These are phyloP conservation scores for Mycena floridula DNA, from an alignment of 768 basidiomycete genomes.

Conservation along the genomic window DNA sequence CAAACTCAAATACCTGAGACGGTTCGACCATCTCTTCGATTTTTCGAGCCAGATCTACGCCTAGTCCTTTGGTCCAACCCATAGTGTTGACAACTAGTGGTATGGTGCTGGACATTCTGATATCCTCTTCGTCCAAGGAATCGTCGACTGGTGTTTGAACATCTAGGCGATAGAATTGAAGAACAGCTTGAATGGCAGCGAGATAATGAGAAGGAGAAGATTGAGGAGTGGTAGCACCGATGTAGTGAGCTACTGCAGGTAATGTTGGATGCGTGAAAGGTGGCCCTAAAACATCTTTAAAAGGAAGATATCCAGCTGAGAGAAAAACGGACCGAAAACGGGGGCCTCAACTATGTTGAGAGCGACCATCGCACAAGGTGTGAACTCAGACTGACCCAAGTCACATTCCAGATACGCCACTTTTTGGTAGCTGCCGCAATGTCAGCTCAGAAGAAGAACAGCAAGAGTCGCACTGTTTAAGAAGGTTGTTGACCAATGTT, in stretches of 20 bases:
- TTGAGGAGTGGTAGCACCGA: constrained; percentile 75
- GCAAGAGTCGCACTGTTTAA: constrained; percentile 39
- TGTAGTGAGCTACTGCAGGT: constrained; percentile 71
- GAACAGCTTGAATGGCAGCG: constrained; percentile 54
- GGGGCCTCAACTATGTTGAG: constrained; percentile 64
- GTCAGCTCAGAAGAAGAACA: constrained; percentile 1
- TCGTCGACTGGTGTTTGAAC: constrained; percentile 41
- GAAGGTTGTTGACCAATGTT: constrained; percentile 62
- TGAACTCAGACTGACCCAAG: constrained; percentile 91
- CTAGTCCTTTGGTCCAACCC: constrained; percentile 95
- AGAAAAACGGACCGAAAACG: constrained; percentile 71
- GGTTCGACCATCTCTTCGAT: constrained; percentile 66
- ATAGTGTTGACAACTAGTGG: constrained; percentile 94
- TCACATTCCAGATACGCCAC: constrained; percentile 94
- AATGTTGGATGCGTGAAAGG: constrained; percentile 78
- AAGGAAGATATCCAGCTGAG: background rate
- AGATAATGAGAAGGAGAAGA: constrained; percentile 76
- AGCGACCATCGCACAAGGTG: constrained; percentile 79
- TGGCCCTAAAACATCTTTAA: constrained; percentile 48
- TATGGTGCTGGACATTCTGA: constrained; percentile 47
- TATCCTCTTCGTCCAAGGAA: constrained; percentile 18
- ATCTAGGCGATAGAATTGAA: constrained; percentile 66
- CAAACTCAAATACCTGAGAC: constrained; percentile 52
- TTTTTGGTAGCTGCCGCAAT: constrained; percentile 49
- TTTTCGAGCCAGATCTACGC: constrained; percentile 65